phyloP scores from a whole-genome alignment of 2,329 filamentous ascomycete species.

The Arthrobotrys sphaeroides region DNA sequence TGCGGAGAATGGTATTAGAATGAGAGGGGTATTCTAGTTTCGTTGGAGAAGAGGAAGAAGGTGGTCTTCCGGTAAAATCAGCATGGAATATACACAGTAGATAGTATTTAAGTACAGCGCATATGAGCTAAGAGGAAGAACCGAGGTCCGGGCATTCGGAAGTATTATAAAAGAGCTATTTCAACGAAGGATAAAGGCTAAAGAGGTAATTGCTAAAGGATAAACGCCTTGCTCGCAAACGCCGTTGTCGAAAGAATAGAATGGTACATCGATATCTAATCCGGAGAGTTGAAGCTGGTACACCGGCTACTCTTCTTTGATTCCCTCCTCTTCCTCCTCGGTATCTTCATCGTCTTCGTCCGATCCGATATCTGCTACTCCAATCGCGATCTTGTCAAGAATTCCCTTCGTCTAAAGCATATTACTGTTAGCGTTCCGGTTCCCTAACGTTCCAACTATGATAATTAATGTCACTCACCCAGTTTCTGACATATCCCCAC shows the following conservation, averaged over 20 bases:
- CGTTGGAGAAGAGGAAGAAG: too few relatives aligned
- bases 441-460: background rate
- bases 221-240: constrained; percentile 7
- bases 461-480: constrained; percentile 66
- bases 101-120: too few relatives aligned
- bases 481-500: constrained; percentile 80
- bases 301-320: background rate
- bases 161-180: background rate
- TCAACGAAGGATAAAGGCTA: background rate
- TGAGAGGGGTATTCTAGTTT: too few relatives aligned
- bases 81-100: too few relatives aligned
- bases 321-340: constrained; percentile 28
- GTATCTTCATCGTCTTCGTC: constrained; percentile 36
- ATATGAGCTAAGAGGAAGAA: background rate
- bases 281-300: background rate
- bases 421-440: constrained; percentile 1
- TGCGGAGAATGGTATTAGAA: too few relatives aligned
- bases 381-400: constrained; percentile 44
- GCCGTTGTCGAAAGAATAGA: background rate
- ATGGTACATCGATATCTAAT: background rate
- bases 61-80: too few relatives aligned
- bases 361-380: constrained; percentile 46
- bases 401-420: constrained; percentile 34
- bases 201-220: background rate
- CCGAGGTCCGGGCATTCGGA: constrained; percentile 20